Conservation (phyloP, 2,329 filamentous ascomycete genomes). For the Penicillium crustosum region DNA sequence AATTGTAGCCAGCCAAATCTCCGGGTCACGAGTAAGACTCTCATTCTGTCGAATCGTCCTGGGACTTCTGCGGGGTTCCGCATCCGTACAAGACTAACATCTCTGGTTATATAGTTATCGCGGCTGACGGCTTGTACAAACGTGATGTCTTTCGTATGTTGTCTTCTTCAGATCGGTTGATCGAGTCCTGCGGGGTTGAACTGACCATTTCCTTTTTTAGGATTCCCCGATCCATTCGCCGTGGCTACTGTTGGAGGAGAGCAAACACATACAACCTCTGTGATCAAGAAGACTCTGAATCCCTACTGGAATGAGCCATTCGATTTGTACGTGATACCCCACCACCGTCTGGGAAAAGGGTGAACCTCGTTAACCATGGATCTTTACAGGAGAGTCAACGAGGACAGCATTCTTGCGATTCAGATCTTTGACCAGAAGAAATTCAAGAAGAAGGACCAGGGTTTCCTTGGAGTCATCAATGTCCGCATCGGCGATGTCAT, state of each 20-base stretch:
- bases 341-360: not conserved
- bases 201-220: constrained; percentile 49
- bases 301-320: constrained; percentile 99
- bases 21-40: constrained; percentile 77
- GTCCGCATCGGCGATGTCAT: constrained; percentile 93
- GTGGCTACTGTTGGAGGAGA: constrained; percentile 97
- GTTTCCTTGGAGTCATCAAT: constrained; percentile 96
- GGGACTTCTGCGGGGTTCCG: constrained; percentile 24
- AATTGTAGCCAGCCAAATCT: constrained; percentile 73
- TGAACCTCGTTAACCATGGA: constrained; percentile 13
- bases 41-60: constrained; percentile 13
- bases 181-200: constrained; percentile 11
- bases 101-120: constrained; percentile 72
- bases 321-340: constrained; percentile 71
- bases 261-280: constrained; percentile 95
- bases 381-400: constrained; percentile 71
- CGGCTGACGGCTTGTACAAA: constrained; percentile 97
- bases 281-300: constrained; percentile 96
- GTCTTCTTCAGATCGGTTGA: constrained; percentile 13
- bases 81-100: constrained; percentile 22
- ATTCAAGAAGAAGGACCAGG: constrained; percentile 99
- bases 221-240: constrained; percentile 95
- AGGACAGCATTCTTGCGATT: constrained; percentile 94
- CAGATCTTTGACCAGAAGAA: constrained; percentile 99
- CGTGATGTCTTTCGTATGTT: constrained; percentile 97